These are phyloP conservation scores for Candida sp. DNA, from an alignment of 1,139 yeast species.

Conservation along the genomic window DNA sequence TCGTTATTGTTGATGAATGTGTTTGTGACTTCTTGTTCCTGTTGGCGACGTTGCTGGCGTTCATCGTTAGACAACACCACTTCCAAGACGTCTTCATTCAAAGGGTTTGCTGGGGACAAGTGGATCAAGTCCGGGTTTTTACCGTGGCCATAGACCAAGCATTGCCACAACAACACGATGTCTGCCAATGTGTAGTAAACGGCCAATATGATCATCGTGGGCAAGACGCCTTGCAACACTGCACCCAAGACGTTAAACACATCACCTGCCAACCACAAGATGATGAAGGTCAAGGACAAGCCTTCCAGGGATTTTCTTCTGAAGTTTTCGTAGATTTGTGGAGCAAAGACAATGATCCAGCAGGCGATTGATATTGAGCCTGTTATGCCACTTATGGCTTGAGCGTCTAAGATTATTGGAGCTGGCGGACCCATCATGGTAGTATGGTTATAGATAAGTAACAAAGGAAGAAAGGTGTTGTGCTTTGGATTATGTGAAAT, in stretches of 20 bases:
- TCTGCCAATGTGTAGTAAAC: slow-evolving; percentile 93
- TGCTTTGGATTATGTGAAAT: no score
- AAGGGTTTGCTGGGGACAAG: slow-evolving; percentile 89
- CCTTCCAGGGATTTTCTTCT: slow-evolving; percentile 87
- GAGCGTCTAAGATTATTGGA: slow-evolving; percentile 72
- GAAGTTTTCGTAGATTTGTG: slow-evolving; percentile 95
- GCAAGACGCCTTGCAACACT: slow-evolving; percentile 82
- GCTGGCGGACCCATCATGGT: slow-evolving; percentile 40
- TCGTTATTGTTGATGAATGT: slow-evolving; percentile 5
- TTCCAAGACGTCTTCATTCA: slow-evolving; percentile 68
- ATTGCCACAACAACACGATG: slow-evolving; percentile 78
- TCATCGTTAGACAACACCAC: slow-evolving; percentile 53
- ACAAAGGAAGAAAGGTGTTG: no score
- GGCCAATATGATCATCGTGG: slow-evolving; percentile 92
- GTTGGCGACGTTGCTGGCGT: slow-evolving; percentile 14
- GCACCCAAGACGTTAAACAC: slow-evolving; percentile 92
- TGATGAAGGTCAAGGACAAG: slow-evolving; percentile 77
- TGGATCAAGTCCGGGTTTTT: slow-evolving; percentile 67
- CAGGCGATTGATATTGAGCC: slow-evolving; percentile 96
- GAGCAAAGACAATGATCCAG: slow-evolving; percentile 98
- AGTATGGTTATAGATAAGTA: no score
- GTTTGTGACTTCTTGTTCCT: slow-evolving; percentile 11
- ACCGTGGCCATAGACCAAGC: slow-evolving; percentile 71
- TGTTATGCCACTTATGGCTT: slow-evolving; percentile 83
- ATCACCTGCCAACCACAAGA: slow-evolving; percentile 90